Percentiles rank a stretch among this genome's conserved stretches.
Conservation (phyloP, 2,329 filamentous ascomycete genomes). For the Byssothecium circinans region DNA sequence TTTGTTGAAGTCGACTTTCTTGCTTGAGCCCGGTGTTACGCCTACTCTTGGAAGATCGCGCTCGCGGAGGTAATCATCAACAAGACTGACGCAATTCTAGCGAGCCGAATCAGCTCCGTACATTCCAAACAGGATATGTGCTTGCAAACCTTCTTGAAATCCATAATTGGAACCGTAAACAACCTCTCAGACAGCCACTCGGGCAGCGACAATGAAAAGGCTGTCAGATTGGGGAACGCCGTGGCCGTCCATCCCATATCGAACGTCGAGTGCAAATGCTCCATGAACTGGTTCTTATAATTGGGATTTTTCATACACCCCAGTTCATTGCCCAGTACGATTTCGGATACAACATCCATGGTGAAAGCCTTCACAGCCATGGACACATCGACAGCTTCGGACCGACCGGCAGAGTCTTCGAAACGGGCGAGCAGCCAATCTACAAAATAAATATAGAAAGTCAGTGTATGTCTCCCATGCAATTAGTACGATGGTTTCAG, state of each 20-base stretch:
- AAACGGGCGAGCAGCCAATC: slow-evolving; percentile 8
- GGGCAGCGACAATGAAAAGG: slow-evolving; percentile 4
- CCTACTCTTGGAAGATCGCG: background rate
- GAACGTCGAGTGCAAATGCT: slow-evolving; percentile 9
- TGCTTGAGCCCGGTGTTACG: background rate
- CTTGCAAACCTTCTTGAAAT: slow-evolving; percentile 9
- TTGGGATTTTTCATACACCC: slow-evolving; percentile 9
- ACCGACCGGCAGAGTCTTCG: background rate
- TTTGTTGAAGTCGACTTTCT: slow-evolving; percentile 3
- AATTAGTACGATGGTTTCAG: too few relatives aligned
- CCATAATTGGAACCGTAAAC: slow-evolving; percentile 12
- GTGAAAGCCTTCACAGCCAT: slow-evolving; percentile 11
- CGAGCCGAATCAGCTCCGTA: background rate
- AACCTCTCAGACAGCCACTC: slow-evolving; percentile 4
- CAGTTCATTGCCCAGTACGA: slow-evolving; percentile 10
- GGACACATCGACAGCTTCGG: slow-evolving; percentile 9
- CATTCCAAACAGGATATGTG: background rate
- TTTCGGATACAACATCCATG: slow-evolving; percentile 13
- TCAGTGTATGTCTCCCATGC: too few relatives aligned
- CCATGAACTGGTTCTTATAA: slow-evolving; percentile 12
- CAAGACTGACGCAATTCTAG: slow-evolving; percentile 7
- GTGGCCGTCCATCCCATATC: slow-evolving; percentile 13
- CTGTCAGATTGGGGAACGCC: slow-evolving; percentile 7
- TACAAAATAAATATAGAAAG: too few relatives aligned
- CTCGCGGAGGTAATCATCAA: slow-evolving; percentile 9